Percentiles rank a stretch among this genome's conserved stretches.
Conservation (phyloP, 2,329 filamentous ascomycete genomes). For the Hymenoscyphus infarciens region DNA sequence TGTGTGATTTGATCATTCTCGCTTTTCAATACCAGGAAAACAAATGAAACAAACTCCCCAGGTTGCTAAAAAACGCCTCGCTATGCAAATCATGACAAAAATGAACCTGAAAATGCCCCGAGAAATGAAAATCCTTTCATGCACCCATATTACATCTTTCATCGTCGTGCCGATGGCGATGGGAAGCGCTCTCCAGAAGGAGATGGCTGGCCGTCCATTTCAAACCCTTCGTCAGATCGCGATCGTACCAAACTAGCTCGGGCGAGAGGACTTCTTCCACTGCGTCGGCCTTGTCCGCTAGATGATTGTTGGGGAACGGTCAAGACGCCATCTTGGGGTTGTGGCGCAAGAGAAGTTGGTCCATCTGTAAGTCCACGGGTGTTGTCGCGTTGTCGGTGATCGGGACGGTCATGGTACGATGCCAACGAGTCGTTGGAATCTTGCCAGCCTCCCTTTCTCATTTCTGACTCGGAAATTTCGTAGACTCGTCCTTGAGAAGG, state of each 20-base stretch:
- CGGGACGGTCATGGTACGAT: conserved; percentile 27
- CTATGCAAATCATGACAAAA: conserved; percentile 2
- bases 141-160: background rate
- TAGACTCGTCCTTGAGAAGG: conserved; percentile 45
- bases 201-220: conserved; percentile 23
- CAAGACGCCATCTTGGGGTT: conserved; percentile 16
- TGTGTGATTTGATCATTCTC: background rate
- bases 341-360: conserved; percentile 13
- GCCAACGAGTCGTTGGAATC: conserved; percentile 39
- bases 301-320: conserved; percentile 24
- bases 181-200: background rate
- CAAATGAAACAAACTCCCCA: background rate
- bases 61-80: background rate
- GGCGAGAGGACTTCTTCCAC: conserved; percentile 37
- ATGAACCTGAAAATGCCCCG: background rate
- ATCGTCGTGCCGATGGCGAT: background rate
- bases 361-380: conserved; percentile 14
- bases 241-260: conserved; percentile 36
- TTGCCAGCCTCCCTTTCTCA: conserved; percentile 41
- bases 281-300: conserved; percentile 22
- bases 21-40: background rate
- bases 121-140: background rate
- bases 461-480: conserved; percentile 46
- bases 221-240: conserved; percentile 27
- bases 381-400: conserved; percentile 16